phyloP scores from a whole-genome alignment of 352 stramenopile species.

The Pythium scleroteichum region DNA sequence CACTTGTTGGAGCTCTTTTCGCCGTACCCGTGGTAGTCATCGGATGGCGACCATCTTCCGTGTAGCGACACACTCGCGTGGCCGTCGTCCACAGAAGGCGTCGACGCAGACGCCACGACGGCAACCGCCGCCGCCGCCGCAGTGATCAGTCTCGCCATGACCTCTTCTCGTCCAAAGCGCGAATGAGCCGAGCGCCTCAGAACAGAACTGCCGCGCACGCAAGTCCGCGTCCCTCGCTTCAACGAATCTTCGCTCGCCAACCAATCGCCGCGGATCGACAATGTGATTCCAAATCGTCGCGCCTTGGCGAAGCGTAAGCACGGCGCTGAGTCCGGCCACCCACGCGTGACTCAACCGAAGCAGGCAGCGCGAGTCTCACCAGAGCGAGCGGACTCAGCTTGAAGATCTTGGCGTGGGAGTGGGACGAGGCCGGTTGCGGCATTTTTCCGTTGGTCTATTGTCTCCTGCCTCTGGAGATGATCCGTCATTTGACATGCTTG shows the following conservation, averaged over 20 bases:
- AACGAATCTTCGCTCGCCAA: not conserved
- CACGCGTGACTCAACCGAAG: not conserved
- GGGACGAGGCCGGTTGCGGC: slow-evolving; percentile 6
- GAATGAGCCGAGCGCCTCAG: not conserved
- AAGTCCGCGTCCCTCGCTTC: not conserved
- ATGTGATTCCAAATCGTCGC: no score
- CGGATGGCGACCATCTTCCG: not conserved
- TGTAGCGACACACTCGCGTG: not conserved
- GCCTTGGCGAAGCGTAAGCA: not conserved
- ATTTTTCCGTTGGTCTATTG: not conserved
- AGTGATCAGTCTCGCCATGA: not conserved
- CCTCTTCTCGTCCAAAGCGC: not conserved
- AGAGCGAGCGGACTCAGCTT: not conserved
- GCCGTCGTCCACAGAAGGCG: not conserved
- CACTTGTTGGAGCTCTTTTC: not conserved
- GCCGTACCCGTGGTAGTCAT: slow-evolving; percentile 1
- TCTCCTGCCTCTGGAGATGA: not conserved
- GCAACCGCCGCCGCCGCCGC: not conserved
- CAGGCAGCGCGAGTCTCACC: not conserved
- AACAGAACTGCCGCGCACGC: not conserved
- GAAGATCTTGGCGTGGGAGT: not conserved
- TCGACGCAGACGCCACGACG: not conserved
- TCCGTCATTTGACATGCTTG: not conserved
- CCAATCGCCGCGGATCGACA: no score
- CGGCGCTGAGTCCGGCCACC: not conserved